Percentiles rank a stretch among this genome's conserved stretches.
phyloP scores from a whole-genome alignment of 2,329 filamentous ascomycete genomes.

The Xylariaceae sp. region DNA sequence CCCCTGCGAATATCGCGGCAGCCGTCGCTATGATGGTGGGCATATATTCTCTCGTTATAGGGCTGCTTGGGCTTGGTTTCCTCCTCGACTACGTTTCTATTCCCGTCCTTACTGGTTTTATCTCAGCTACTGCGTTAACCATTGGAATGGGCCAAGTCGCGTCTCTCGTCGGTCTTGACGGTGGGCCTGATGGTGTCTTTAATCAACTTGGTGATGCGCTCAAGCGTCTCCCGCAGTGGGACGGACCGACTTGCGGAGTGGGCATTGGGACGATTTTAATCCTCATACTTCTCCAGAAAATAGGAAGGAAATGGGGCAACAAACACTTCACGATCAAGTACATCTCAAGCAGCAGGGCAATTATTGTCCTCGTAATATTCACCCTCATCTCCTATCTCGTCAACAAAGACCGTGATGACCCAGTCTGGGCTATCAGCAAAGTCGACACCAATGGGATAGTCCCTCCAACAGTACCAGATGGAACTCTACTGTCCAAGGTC shows the following conservation, averaged over 20 bases:
- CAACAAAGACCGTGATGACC: conserved; percentile 54
- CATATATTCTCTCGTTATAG: conserved; percentile 60
- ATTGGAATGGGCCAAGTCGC: conserved; percentile 68
- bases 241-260: conserved; percentile 61
- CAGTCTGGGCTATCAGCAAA: conserved; percentile 61
- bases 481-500: conserved; percentile 54
- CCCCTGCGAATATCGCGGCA: conserved; percentile 58
- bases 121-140: conserved; percentile 66
- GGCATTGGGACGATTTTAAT: conserved; percentile 61
- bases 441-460: conserved; percentile 59
- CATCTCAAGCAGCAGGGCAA: conserved; percentile 61
- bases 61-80: conserved; percentile 65
- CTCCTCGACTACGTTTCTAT: conserved; percentile 68
- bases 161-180: conserved; percentile 59
- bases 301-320: conserved; percentile 61
- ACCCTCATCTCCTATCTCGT: conserved; percentile 66
- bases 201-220: conserved; percentile 63
- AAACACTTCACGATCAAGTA: conserved; percentile 61
- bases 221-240: conserved; percentile 56
- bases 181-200: conserved; percentile 54
- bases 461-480: conserved; percentile 50
- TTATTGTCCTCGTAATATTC: conserved; percentile 62
- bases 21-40: conserved; percentile 67
- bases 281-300: conserved; percentile 58
- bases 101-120: conserved; percentile 66